Evolutionary conservation across 495 filamentous ascomycete species (phyloP).

Genomic region (Achaetomiella virescens): DNA sequence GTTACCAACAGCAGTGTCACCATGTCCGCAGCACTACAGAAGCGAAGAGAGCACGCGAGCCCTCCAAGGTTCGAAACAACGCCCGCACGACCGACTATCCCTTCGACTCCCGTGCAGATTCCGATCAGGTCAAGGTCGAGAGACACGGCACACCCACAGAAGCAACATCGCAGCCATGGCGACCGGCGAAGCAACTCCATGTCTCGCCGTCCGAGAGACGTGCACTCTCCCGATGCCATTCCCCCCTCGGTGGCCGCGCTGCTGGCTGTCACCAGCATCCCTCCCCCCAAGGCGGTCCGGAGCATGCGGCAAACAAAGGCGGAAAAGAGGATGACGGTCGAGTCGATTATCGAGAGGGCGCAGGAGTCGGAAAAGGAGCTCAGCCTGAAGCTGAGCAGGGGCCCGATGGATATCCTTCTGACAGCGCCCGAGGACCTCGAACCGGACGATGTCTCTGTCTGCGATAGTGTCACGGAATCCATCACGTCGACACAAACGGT

Average conservation of each 20-base stretch:
- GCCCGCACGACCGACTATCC: conserved; percentile 31
- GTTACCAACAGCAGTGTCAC: conserved; percentile 6
- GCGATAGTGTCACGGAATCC: conserved; percentile 40
- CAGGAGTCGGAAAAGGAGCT: conserved; percentile 47
- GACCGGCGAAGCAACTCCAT: conserved; percentile 12
- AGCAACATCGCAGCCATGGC: conserved; percentile 21
- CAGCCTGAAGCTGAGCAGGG: conserved; percentile 39
- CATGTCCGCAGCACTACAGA: conserved; percentile 24
- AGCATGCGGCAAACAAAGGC: conserved; percentile 19
- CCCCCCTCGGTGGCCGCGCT: conserved; percentile 55
- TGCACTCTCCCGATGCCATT: conserved; percentile 45
- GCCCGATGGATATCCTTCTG: conserved; percentile 48
- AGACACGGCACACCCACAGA: conserved; percentile 26
- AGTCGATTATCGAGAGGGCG: conserved; percentile 43
- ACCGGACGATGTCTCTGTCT: conserved; percentile 40
- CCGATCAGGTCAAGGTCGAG: conserved; percentile 32
- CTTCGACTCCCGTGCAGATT: conserved; percentile 43
- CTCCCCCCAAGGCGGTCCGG: conserved; percentile 35
- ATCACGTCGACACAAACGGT: conserved; percentile 37
- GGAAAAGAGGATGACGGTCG: conserved; percentile 43
- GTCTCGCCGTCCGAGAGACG: conserved; percentile 26
- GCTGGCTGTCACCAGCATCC: conserved; percentile 55
- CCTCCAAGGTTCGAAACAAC: conserved; percentile 26
- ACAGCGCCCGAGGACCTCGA: conserved; percentile 49
- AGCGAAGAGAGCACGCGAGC: conserved; percentile 23